These are phyloP conservation scores for Saccharum hybrid DNA, from an alignment of 202 grass and related monocot species.

Conservation along the genomic window DNA sequence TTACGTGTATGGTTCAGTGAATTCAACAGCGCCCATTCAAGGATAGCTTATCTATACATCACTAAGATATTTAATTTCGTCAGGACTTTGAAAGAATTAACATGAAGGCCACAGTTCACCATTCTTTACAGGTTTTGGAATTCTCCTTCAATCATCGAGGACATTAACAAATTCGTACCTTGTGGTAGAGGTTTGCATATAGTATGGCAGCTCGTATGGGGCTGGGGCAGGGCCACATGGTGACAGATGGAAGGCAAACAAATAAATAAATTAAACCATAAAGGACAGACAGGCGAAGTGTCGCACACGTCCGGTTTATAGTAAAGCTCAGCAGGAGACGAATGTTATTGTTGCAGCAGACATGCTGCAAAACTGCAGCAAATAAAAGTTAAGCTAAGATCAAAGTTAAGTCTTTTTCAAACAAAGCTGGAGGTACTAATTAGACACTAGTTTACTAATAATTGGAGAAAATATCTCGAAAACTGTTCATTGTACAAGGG, in stretches of 20 bases:
- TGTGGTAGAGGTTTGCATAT: slow-evolving; percentile 10
- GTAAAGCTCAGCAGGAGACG: too few relatives aligned
- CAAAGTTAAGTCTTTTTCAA: not conserved
- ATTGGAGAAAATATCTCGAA: slow-evolving; percentile 2
- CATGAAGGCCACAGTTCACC: not conserved
- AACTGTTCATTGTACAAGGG: not conserved
- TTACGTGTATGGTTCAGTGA: not conserved
- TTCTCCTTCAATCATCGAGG: slow-evolving; percentile 31
- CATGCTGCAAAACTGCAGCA: too few relatives aligned
- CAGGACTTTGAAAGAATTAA: slow-evolving; percentile 6
- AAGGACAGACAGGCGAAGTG: slow-evolving; percentile 16
- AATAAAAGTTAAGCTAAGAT: not conserved
- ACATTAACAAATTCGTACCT: slow-evolving; percentile 34
- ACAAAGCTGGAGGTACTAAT: not conserved
- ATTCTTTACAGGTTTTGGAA: slow-evolving; percentile 1
- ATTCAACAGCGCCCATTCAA: not conserved
- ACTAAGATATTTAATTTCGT: not conserved
- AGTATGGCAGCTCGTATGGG: not conserved
- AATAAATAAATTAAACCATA: not conserved
- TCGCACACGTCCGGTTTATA: slow-evolving; percentile 20
- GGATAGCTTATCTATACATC: slow-evolving; percentile 2
- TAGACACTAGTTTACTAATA: not conserved
- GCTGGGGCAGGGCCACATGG: slow-evolving; percentile 3
- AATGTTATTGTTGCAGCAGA: not conserved
- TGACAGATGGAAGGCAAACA: slow-evolving; percentile 26